Evolutionary conservation across 2,329 filamentous ascomycete genomes (phyloP), one percentile per base, ranked within the genome.

Genomic region (Exophiala sp.): DNA sequence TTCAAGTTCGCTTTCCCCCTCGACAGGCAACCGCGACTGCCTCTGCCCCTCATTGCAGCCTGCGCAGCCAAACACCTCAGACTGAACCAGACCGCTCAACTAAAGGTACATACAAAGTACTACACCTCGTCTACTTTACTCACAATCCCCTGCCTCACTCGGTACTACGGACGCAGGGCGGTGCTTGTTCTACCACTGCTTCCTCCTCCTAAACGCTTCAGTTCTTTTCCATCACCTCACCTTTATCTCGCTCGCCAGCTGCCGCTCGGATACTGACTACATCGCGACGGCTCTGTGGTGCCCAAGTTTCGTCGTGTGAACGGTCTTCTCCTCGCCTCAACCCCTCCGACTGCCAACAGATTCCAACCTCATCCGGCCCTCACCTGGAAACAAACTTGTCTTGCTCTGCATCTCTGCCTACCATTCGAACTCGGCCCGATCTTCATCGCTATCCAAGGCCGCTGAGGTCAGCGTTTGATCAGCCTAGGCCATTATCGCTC

Each of bases 31-130:
- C 14, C 29, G 18, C 46, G 34, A 37, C 14, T 16, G 24, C 24
- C 24, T 6, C 6, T 27, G 32, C 46, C 46, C 46, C 46, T 49
- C 46, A 49, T 21, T 49, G 46, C 24, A 43, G 46, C 46, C 46
- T 49, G 40, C 39, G 14, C 34, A 8, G 34, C 6, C 34, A 18
- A 7, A 9, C 29, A 32, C 11, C 29, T n/a, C 29, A n/a, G n/a
- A n/a, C n/a, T n/a, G n/a, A n/a, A n/a, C n/a, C n/a, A n/a, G n/a
- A n/a, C n/a, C n/a, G n/a, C n/a, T n/a, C n/a, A n/a, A n/a, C n/a
- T n/a, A n/a, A n/a, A n/a, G n/a, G n/a, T n/a, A 32, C 29, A 7
- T 7, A 32, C 29, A 5, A 34, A 34, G 9, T 16, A 13, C 10
- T 34, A 6, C 6, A 9, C 30, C 14, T 8, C 30, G 30, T 13